Evolutionary conservation across 441 rosid species (phyloP).

Genomic region (Croton setiger): DNA sequence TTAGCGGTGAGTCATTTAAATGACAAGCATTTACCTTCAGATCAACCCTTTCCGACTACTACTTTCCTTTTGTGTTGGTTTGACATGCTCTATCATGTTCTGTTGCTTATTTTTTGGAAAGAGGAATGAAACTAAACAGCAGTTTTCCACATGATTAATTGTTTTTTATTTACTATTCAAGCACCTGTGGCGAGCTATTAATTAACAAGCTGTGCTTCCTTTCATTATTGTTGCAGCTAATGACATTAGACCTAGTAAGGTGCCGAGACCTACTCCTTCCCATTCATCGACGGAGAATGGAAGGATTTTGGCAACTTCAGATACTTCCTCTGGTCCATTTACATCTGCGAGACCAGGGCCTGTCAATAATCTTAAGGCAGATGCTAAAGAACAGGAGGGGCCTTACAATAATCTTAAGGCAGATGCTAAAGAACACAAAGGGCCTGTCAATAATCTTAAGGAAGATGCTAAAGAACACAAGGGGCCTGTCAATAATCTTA

Average conservation of each 20-base stretch:
- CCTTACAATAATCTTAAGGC: no score
- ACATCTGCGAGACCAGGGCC: conserved; percentile 21
- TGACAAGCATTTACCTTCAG: conserved; percentile 9
- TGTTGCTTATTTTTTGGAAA: background rate
- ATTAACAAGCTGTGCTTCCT: conserved; percentile 14
- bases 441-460: conserved; percentile 22
- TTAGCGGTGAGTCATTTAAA: conserved; percentile 51
- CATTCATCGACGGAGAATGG: conserved; percentile 33
- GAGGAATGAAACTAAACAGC: background rate
- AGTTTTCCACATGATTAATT: conserved; percentile 5
- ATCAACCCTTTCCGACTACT: background rate
- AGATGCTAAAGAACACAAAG: conserved; percentile 30
- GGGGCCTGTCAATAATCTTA: conserved; percentile 10
- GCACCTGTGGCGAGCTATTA: background rate
- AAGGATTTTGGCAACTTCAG: conserved; percentile 27
- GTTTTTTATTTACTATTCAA: conserved; percentile 14
- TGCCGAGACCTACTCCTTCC: conserved; percentile 24
- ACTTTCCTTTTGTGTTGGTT: background rate
- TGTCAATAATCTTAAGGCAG: no score
- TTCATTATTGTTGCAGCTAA: conserved; percentile 31
- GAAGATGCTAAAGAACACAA: conserved; percentile 31
- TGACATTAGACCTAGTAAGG: conserved; percentile 34
- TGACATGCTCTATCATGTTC: background rate
- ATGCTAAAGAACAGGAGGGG: no score
- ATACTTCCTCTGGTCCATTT: conserved; percentile 24